These are phyloP conservation scores for Byssoonygena ceratinophila DNA, from an alignment of 2,329 filamentous ascomycete genomes.

Conservation along the genomic window DNA sequence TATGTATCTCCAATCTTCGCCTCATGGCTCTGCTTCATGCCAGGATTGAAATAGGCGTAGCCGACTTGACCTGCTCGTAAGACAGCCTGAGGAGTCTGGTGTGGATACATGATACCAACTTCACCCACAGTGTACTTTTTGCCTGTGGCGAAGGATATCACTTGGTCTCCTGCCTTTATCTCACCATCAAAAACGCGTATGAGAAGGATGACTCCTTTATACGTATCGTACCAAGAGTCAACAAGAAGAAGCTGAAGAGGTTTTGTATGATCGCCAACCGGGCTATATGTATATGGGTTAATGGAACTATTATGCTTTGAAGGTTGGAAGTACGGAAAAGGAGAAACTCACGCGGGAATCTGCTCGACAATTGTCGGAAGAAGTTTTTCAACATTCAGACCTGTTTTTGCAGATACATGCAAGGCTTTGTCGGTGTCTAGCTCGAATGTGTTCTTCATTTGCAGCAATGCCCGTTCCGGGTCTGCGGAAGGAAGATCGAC, in stretches of 20 bases:
- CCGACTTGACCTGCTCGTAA: conserved; percentile 89
- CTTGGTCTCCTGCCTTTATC: conserved; percentile 67
- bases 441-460: conserved; percentile 80
- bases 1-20: conserved; percentile 95
- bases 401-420: conserved; percentile 86
- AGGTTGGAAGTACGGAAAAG: too few relatives aligned
- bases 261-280: conserved; percentile 59
- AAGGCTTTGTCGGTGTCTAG: conserved; percentile 64
- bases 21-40: conserved; percentile 94
- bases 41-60: conserved; percentile 94
- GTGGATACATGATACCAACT: conserved; percentile 91
- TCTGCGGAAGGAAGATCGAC: conserved; percentile 87
- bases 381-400: conserved; percentile 71
- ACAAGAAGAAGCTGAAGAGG: conserved; percentile 79
- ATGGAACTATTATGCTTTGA: too few relatives aligned
- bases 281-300: conserved; percentile 39
- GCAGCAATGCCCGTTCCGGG: conserved; percentile 69
- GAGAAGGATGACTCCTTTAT: conserved; percentile 82
- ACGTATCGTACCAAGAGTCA: conserved; percentile 97
- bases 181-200: conserved; percentile 85
- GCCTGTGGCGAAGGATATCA: conserved; percentile 81
- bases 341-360: conserved; percentile 54
- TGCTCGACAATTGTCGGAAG: conserved; percentile 75
- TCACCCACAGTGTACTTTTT: conserved; percentile 89
- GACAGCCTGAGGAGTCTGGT: conserved; percentile 67